These are phyloP conservation scores for Monosporozyma aerobia DNA, from an alignment of 805 yeast genomes.

Conservation along the genomic window DNA sequence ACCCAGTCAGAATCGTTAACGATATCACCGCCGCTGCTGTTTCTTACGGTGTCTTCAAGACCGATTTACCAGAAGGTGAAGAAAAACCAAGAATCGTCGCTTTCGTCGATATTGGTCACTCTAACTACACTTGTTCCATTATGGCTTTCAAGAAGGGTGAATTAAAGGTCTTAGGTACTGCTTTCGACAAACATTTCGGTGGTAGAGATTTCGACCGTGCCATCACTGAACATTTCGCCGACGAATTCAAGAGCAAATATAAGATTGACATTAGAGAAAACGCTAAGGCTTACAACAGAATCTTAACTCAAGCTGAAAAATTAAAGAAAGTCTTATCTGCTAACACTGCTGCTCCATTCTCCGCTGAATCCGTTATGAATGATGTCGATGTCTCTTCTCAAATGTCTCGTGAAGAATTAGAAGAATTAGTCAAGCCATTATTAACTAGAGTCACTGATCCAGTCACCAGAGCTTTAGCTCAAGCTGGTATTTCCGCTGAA, in stretches of 20 bases:
- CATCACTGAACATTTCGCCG: conserved; percentile 89
- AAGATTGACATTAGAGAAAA: conserved; percentile 86
- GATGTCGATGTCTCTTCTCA: conserved; percentile 92
- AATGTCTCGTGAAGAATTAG: conserved; percentile 84
- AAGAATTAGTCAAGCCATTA: conserved; percentile 77
- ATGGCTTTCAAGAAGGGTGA: conserved; percentile 95
- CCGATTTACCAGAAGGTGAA: conserved; percentile 75
- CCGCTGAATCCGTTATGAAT: conserved; percentile 92
- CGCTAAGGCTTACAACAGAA: conserved; percentile 93
- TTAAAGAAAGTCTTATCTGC: conserved; percentile 96
- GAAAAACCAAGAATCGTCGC: conserved; percentile 86
- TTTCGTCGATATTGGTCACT: conserved; percentile 94
- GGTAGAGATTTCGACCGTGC: conserved; percentile 95
- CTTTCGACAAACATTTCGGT: conserved; percentile 93
- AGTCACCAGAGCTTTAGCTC: conserved; percentile 69
- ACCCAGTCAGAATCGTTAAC: conserved; percentile 96
- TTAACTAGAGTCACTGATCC: conserved; percentile 70
- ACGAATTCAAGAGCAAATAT: conserved; percentile 83
- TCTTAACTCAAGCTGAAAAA: conserved; percentile 82
- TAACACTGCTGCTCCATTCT: conserved; percentile 87
- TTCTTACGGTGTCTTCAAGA: conserved; percentile 97
- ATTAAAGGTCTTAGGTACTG: conserved; percentile 83
- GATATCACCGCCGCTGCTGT: conserved; percentile 98
- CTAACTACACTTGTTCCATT: conserved; percentile 82
- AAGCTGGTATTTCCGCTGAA: conserved; percentile 61